Evolutionary conservation across 164 flowering plant genomes (phyloP).

Genomic region (Dillenia turbinata): DNA sequence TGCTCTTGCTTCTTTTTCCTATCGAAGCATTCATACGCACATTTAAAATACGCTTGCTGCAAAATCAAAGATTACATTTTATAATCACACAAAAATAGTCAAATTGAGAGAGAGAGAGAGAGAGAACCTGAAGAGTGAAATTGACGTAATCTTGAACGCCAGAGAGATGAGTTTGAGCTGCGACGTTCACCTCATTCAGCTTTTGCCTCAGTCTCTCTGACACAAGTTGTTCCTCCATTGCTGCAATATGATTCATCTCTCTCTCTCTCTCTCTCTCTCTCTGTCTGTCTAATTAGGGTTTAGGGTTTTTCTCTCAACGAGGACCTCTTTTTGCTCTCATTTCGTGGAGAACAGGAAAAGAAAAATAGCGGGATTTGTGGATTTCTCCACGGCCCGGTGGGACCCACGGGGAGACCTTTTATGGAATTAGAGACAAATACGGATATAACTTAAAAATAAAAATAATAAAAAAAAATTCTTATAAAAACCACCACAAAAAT

Average conservation of each 20-base stretch:
- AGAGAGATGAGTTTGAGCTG: constrained; percentile 74
- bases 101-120: background rate
- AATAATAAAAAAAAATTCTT: no score
- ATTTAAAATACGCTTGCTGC: constrained; percentile 95
- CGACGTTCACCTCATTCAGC: constrained; percentile 67
- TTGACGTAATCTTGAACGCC: constrained; percentile 83
- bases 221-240: constrained; percentile 64
- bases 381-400: no score
- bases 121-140: constrained; percentile 87
- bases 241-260: constrained; percentile 66
- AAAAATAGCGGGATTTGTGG: no score
- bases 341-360: no score
- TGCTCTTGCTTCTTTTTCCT: constrained; percentile 66
- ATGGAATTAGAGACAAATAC: no score
- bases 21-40: constrained; percentile 95
- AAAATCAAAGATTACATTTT: constrained; percentile 8
- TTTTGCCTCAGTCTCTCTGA: constrained; percentile 66
- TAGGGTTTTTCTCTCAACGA: background rate
- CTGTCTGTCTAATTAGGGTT: background rate
- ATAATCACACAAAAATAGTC: background rate
- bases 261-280: constrained; percentile 7
- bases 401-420: no score
- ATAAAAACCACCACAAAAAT: no score
- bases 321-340: no score
- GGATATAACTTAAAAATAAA: no score